phyloP scores from a whole-genome alignment of 2,329 filamentous ascomycete genomes.

The Fusarium sp. region DNA sequence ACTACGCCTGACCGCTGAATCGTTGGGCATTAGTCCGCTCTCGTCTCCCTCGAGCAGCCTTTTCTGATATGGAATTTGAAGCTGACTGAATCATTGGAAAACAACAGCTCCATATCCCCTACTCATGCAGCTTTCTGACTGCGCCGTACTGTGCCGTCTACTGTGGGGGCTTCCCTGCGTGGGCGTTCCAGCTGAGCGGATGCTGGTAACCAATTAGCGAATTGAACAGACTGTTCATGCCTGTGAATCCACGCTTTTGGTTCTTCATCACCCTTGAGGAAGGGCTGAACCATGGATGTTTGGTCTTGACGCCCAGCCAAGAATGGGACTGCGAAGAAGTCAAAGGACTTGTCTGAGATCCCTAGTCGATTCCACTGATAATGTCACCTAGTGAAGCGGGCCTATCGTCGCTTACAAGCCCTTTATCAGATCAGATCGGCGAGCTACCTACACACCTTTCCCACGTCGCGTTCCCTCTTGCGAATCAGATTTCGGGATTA shows the following conservation, averaged over 20 bases:
- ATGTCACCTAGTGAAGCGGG: constrained; percentile 18
- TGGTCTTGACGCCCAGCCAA: background rate
- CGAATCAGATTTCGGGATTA: constrained; percentile 33
- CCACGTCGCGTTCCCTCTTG: constrained; percentile 8
- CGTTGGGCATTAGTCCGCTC: constrained; percentile 22
- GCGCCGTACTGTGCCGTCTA: constrained; percentile 24
- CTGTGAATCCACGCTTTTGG: constrained; percentile 9
- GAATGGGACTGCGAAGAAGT: background rate
- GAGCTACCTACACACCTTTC: constrained; percentile 36
- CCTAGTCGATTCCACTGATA: constrained; percentile 9
- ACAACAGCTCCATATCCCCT: constrained; percentile 20
- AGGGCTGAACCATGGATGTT: background rate
- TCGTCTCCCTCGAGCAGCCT: background rate
- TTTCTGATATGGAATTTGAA: constrained; percentile 11
- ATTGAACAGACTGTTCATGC: constrained; percentile 12
- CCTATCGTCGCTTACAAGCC: constrained; percentile 20
- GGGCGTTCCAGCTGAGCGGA: constrained; percentile 40
- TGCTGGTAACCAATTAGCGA: constrained; percentile 43
- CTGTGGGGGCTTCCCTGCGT: constrained; percentile 17
- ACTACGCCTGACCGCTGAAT: constrained; percentile 14
- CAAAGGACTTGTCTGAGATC: constrained; percentile 25
- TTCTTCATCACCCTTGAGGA: constrained; percentile 1
- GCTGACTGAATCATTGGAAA: constrained; percentile 10
- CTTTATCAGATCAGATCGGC: constrained; percentile 33
- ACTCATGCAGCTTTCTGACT: constrained; percentile 23